A percentile compares a stretch with the other conserved stretches of the same genome.
Evolutionary conservation across 768 basidiomycete genomes (phyloP).

Genomic region (Tylopilus felleus): DNA sequence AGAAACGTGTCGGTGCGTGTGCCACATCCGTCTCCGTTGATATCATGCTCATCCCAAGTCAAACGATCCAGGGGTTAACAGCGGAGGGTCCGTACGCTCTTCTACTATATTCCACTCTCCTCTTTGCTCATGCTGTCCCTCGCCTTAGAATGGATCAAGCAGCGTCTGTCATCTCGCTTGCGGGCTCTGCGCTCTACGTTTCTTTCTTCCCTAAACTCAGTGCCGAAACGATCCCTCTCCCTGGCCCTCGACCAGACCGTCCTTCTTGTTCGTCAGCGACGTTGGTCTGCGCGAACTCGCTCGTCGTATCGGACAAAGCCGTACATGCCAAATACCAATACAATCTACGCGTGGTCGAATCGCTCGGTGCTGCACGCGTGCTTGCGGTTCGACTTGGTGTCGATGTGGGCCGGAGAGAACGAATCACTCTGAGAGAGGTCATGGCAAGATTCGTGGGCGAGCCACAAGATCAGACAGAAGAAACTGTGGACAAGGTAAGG

Average conservation of each 20-base stretch:
- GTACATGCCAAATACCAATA: conserved; percentile 73
- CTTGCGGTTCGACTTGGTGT: conserved; percentile 60
- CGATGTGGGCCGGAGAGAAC: conserved; percentile 35
- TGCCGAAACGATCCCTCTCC: conserved; percentile 66
- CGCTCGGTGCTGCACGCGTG: conserved; percentile 72
- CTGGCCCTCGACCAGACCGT: conserved; percentile 29
- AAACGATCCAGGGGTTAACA: conserved; percentile 54
- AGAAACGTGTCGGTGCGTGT: conserved; percentile 67
- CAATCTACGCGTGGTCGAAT: conserved; percentile 92
- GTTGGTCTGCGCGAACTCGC: conserved; percentile 44
- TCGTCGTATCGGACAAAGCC: conserved; percentile 78
- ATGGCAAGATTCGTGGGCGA: conserved; percentile 55
- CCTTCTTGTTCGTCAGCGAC: conserved; percentile 25
- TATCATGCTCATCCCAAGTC: background rate
- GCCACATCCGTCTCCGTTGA: background rate
- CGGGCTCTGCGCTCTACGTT: conserved; percentile 72
- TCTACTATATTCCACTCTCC: background rate
- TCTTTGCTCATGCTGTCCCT: conserved; percentile 3
- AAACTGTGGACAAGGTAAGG: conserved; percentile 43
- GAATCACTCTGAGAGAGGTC: conserved; percentile 65
- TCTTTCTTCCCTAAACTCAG: conserved; percentile 74
- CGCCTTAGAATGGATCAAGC: conserved; percentile 80
- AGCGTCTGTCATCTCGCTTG: conserved; percentile 74
- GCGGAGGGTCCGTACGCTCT: conserved; percentile 58
- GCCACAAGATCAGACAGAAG: conserved; percentile 35